Conservation (phyloP, 148 eudicot species). For the Polygonum maritimum region DNA sequence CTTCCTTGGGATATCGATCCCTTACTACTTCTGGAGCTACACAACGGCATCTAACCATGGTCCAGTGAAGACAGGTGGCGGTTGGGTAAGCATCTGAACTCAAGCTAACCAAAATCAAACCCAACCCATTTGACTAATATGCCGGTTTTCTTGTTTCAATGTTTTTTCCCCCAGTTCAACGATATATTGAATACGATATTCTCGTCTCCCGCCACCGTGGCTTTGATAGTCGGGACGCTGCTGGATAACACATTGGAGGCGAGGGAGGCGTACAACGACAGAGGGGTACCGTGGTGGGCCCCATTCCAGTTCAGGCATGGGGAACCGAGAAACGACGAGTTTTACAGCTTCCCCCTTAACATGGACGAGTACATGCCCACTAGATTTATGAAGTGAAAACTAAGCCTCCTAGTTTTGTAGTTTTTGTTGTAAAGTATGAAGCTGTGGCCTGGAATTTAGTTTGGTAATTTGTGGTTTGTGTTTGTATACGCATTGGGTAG, state of each 20-base stretch:
- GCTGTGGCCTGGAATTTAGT: neutral
- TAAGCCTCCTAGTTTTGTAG: neutral
- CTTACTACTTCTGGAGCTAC: constrained; percentile 73
- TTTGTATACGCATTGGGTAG: constrained; percentile 1
- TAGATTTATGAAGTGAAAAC: constrained; percentile 36
- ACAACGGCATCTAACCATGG: constrained; percentile 42
- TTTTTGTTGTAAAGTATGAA: neutral
- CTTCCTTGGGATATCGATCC: constrained; percentile 88
- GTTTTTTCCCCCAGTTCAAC: constrained; percentile 46
- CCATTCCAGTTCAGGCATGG: constrained; percentile 72
- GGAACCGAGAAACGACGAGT: constrained; percentile 83
- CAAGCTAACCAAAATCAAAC: neutral
- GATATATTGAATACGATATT: constrained; percentile 77
- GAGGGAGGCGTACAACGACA: constrained; percentile 29
- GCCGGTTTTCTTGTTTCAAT: neutral
- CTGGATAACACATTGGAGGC: constrained; percentile 73
- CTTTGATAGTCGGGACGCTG: constrained; percentile 56
- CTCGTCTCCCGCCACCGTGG: constrained; percentile 77
- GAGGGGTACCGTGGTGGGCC: constrained; percentile 84
- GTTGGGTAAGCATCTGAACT: constrained; percentile 59
- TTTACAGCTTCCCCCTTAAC: constrained; percentile 72
- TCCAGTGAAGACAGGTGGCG: constrained; percentile 65
- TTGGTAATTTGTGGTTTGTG: neutral
- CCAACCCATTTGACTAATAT: constrained; percentile 5
- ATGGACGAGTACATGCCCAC: constrained; percentile 65